Conservation (phyloP, 768 basidiomycete genomes). For the Lentinus tigrinus region DNA sequence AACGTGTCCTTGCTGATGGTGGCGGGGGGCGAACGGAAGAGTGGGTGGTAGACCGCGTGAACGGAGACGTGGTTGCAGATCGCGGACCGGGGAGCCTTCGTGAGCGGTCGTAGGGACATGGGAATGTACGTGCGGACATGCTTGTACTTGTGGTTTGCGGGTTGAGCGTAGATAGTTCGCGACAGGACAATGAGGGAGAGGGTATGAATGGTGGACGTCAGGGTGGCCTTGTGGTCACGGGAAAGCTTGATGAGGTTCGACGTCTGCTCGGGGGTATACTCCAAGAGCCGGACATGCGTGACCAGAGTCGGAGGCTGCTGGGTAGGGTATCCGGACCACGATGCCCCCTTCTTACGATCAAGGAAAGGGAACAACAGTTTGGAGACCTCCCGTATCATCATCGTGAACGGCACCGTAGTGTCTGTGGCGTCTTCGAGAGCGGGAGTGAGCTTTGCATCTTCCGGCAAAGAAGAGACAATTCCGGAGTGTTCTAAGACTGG, state of each 20-base stretch:
- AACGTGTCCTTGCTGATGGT: constrained; percentile 5
- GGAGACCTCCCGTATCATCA: constrained; percentile 21
- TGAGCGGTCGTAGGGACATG: constrained; percentile 34
- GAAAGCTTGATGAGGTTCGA: constrained; percentile 25
- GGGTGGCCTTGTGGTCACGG: constrained; percentile 31
- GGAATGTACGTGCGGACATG: constrained; percentile 25
- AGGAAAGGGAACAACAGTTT: constrained; percentile 26
- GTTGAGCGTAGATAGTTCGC: constrained; percentile 21
- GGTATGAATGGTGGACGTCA: constrained; percentile 32
- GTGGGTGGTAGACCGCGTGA: constrained; percentile 20
- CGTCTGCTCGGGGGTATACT: constrained; percentile 25
- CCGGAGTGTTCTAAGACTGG: not conserved
- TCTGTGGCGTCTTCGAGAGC: constrained; percentile 30
- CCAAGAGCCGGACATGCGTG: constrained; percentile 29
- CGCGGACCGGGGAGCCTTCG: constrained; percentile 26
- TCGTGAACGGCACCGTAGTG: constrained; percentile 30
- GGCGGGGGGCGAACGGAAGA: constrained; percentile 13
- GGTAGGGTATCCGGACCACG: constrained; percentile 36
- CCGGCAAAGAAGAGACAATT: constrained; percentile 13
- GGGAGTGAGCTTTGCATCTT: constrained; percentile 20
- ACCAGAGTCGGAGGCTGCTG: constrained; percentile 14
- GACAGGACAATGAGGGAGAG: constrained; percentile 32
- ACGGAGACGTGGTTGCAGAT: constrained; percentile 37
- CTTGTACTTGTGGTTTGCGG: constrained; percentile 3
- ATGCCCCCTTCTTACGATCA: constrained; percentile 26